phyloP scores from a whole-genome alignment of 345 rosid genomes.

The Passiflora organensis region DNA sequence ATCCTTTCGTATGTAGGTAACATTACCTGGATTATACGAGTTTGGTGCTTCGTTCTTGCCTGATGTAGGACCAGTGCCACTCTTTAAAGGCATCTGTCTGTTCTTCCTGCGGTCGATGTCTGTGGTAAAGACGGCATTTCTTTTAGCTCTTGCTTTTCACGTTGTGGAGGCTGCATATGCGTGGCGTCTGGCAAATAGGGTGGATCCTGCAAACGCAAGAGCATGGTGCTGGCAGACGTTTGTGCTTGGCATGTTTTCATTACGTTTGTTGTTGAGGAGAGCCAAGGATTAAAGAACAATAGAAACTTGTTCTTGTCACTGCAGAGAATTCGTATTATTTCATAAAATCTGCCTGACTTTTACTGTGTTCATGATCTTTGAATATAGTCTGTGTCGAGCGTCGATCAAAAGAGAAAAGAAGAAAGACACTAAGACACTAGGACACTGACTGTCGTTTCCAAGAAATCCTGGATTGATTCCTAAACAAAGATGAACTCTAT shows the following conservation, averaged over 20 bases:
- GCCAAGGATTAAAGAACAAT: constrained; percentile 36
- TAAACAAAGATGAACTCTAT: background rate
- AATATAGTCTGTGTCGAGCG: too few relatives aligned
- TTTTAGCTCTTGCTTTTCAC: constrained; percentile 34
- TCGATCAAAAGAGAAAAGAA: background rate
- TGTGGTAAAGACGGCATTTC: constrained; percentile 35
- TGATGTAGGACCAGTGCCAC: constrained; percentile 54
- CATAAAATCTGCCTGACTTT: too few relatives aligned
- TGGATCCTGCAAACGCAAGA: constrained; percentile 62
- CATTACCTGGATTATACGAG: too few relatives aligned
- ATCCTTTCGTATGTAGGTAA: too few relatives aligned
- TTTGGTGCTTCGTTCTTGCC: constrained; percentile 63
- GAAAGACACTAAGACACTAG: too few relatives aligned
- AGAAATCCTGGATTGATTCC: background rate
- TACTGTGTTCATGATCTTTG: too few relatives aligned
- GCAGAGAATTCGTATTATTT: too few relatives aligned
- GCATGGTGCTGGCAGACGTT: constrained; percentile 90
- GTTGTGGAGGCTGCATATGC: constrained; percentile 56
- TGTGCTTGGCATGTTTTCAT: constrained; percentile 57
- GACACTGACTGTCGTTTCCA: too few relatives aligned
- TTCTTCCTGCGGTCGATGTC: constrained; percentile 50
- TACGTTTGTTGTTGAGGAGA: constrained; percentile 59
- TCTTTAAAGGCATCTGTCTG: constrained; percentile 45
- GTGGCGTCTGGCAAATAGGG: constrained; percentile 54
- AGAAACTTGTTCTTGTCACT: too few relatives aligned